Evolutionary conservation across 2,329 filamentous ascomycete species (phyloP), one percentile per base, ranked within the genome.

Genomic region (Helminthosporium solani): DNA sequence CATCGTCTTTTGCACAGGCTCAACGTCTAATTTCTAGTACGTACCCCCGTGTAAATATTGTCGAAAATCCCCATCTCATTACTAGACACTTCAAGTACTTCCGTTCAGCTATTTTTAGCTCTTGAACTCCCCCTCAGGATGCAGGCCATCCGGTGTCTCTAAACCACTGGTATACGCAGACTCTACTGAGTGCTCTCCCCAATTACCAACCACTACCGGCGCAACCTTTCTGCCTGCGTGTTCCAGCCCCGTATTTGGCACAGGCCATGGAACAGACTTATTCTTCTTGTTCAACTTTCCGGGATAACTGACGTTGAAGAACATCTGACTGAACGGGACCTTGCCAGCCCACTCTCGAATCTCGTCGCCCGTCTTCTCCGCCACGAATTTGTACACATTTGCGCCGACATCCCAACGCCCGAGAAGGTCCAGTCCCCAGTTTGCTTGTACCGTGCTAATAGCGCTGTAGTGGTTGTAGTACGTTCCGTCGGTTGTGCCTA

Each of bases 401-500:
- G 74, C 74, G 33, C 73, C 73, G 2, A 75, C 70, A 41, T 75
- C 74, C 69, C 71, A 75, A 11, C 73, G 70, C 9, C 73, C 74
- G 7, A 76, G 70, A 0, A 72, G 75, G 55, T 72, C 61, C 2
- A 75, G 61, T 15, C 54, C 60, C 74, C 73, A 75, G 58, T 75
- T 76, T 8, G 73, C 72, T 52, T 75, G 69, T 7, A 75, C 73
- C 4, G 72, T 73, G 23, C 66, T 51, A 40, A 75, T 70, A 44
- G 72, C 72, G 43, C 66, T 72, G 65, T 75, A 76, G 63, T 76
- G 74, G 64, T 75, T 70, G 66, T 75, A 75, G 61, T 64, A 91
- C 62, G 75, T 81, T 57, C 72, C 60, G 68, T 95, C 88, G 2
- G 75, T 82, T 19, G 86, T 89, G 45, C 86, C 86, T 33, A 82